Percentiles rank a stretch among this genome's conserved stretches.
Conservation (phyloP, 345 rosid genomes). For the Populus deltoides region DNA sequence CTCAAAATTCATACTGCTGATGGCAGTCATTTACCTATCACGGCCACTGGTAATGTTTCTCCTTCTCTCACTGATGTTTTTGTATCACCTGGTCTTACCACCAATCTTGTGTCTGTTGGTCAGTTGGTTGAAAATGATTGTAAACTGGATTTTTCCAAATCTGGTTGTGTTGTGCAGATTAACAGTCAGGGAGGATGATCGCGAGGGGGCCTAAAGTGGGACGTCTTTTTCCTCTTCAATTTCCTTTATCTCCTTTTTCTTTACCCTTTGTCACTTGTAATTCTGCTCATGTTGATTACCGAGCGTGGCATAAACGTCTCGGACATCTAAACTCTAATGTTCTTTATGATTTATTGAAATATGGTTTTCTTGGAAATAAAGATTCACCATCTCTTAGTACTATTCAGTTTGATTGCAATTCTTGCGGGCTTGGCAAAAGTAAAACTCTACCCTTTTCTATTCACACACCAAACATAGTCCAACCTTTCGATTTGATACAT, state of each 20-base stretch:
- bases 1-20: not conserved
- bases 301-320: not conserved
- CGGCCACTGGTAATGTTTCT: not conserved
- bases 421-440: not conserved
- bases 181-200: not conserved
- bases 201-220: slow-evolving; percentile 1
- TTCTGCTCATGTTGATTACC: not conserved
- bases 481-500: not conserved
- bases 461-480: not conserved
- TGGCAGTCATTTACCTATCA: not conserved
- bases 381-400: not conserved
- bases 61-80: not conserved
- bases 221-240: not conserved
- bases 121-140: not conserved
- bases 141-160: not conserved
- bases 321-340: not conserved
- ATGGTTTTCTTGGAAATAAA: not conserved
- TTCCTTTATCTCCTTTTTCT: not conserved
- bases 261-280: not conserved
- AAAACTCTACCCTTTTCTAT: not conserved
- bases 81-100: not conserved
- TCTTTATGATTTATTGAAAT: not conserved
- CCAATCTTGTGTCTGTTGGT: not conserved
- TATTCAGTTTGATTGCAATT: not conserved
- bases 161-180: slow-evolving; percentile 4